phyloP scores from a whole-genome alignment of 495 filamentous ascomycete genomes.

The Arthonia radiata region DNA sequence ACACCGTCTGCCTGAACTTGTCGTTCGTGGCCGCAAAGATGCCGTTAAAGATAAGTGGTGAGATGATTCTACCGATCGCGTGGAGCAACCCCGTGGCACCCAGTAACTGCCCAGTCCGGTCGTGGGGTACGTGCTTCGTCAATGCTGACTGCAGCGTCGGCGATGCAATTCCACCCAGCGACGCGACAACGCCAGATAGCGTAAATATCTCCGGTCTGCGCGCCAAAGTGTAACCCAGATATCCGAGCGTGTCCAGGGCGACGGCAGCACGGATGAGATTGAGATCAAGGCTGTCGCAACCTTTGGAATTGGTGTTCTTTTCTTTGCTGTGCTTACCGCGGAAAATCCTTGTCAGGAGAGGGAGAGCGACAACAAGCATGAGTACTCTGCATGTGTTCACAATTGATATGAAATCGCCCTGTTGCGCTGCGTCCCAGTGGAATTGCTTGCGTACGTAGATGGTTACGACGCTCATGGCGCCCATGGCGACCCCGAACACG shows the following conservation, averaged over 20 bases:
- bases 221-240: conserved; percentile 43
- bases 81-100: conserved; percentile 74
- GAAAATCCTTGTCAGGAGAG: conserved; percentile 41
- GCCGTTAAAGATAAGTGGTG: conserved; percentile 58
- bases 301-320: conserved; percentile 31
- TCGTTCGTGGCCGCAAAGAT: conserved; percentile 64
- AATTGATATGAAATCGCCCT: conserved; percentile 49
- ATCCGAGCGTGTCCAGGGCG: conserved; percentile 53
- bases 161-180: conserved; percentile 60
- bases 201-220: conserved; percentile 30
- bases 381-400: conserved; percentile 51
- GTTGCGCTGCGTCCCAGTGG: conserved; percentile 54
- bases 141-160: conserved; percentile 61
- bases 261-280: conserved; percentile 49
- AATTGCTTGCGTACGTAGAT: conserved; percentile 62
- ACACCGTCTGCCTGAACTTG: conserved; percentile 55
- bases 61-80: conserved; percentile 51
- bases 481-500: conserved; percentile 60
- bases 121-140: conserved; percentile 72
- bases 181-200: conserved; percentile 39
- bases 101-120: conserved; percentile 58
- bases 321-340: conserved; percentile 23
- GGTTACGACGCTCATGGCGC: conserved; percentile 48
- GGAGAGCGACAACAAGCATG: conserved; percentile 49
- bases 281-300: conserved; percentile 60